Conservation (phyloP, 768 basidiomycete genomes). For the Macrolepiota albuminosa region DNA sequence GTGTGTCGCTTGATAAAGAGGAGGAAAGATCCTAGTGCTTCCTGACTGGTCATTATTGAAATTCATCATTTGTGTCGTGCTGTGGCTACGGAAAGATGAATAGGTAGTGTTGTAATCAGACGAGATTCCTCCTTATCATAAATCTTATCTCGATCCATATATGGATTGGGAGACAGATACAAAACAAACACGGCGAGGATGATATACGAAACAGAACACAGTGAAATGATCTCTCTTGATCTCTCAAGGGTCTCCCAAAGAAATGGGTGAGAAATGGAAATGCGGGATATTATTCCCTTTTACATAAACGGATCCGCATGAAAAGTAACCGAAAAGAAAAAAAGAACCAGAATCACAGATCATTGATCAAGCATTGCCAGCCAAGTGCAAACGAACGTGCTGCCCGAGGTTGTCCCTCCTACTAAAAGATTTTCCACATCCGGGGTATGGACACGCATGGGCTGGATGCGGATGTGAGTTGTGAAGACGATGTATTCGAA, state of each 20-base stretch:
- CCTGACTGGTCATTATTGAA: background rate
- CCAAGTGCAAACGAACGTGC: conserved; percentile 61
- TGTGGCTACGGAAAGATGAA: too few species aligned
- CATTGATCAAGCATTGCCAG: conserved; percentile 13
- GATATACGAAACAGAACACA: background rate
- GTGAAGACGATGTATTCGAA: conserved; percentile 2
- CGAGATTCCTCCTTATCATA: background rate
- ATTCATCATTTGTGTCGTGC: background rate
- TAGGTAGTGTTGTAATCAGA: too few species aligned
- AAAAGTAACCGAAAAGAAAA: background rate
- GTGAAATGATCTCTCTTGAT: background rate
- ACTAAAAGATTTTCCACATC: conserved; percentile 69
- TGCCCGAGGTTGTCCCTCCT: conserved; percentile 75
- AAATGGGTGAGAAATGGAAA: background rate
- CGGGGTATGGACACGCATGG: conserved; percentile 55
- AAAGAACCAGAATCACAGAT: background rate
- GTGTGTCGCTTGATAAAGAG: conserved; percentile 51
- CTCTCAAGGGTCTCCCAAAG: background rate
- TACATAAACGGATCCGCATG: background rate
- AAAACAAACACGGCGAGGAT: background rate
- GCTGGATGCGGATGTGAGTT: conserved; percentile 29
- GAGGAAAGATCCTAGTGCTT: conserved; percentile 47
- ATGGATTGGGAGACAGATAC: background rate
- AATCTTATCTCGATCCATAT: background rate
- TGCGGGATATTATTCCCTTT: background rate